Evolutionary conservation across 805 yeast species (phyloP), one percentile per base, ranked within the genome.

Genomic region (Nematodospora valgi): DNA sequence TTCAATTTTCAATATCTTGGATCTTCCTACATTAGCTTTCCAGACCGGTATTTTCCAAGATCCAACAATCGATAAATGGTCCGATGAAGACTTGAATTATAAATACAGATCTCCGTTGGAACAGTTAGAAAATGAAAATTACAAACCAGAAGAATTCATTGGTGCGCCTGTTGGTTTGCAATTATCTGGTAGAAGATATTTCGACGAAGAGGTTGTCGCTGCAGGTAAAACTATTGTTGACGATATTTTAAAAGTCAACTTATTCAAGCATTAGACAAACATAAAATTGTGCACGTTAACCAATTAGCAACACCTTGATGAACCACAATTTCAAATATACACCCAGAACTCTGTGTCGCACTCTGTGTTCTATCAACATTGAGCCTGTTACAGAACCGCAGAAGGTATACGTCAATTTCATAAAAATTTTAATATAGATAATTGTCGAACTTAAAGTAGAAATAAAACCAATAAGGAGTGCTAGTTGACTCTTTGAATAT

Each of bases 1-100:
- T 5, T 64, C 88, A 3, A 67, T 82, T 42, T 85, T 78, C 75
- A 84, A 85, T 59, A 52, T 83, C 38, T 57, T 82, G 43, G 94
- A 85, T 56, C 68, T 77, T 49, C 89, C 94, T 27, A 75, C 80
- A 24, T 74, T 80, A 40, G 68, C 70, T 1, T 64, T 77, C 59
- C 87, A 84, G 48, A 72, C 86, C 4, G 78, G 84, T 7, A 57
- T 79, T 45, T 62, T 54, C 44, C 83, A 72, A 51, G 85, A 80
- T 54, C 75, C 80, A 19, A 40, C 44, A 5, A 41, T 70, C 24
- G 88, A 81, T 53, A 46, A 58, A 25, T 72, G 74, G 62, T 76
- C 65, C 27, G 55, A 48, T 23, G 43, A 50, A 17, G 59, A 53
- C 31, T 43, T 48, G 7, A 30, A 47, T 13, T 65, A 63, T 52